These are phyloP conservation scores for Hypoxylon trugodes DNA, from an alignment of 495 filamentous ascomycete genomes.

Conservation along the genomic window DNA sequence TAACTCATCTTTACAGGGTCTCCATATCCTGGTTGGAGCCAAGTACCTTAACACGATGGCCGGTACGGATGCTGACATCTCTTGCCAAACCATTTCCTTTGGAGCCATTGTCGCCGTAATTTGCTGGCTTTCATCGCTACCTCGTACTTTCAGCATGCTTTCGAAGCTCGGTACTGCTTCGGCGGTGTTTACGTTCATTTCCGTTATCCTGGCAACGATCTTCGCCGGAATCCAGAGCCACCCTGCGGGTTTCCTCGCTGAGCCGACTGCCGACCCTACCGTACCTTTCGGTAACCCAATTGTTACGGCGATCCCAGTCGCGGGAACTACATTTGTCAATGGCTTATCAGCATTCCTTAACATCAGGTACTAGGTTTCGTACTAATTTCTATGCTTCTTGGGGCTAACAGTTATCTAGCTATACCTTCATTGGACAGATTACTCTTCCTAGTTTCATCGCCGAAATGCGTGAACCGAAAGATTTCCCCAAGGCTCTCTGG, in stretches of 20 bases:
- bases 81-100: conserved; percentile 74
- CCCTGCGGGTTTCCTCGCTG: conserved; percentile 67
- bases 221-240: conserved; percentile 78
- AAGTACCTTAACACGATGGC: conserved; percentile 89
- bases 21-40: conserved; percentile 81
- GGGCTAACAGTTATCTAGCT: conserved; percentile 53
- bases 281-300: conserved; percentile 63
- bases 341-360: conserved; percentile 88
- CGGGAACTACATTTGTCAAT: conserved; percentile 77
- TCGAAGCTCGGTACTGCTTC: conserved; percentile 77
- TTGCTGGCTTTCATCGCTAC: conserved; percentile 78
- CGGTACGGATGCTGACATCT: conserved; percentile 59
- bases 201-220: conserved; percentile 79
- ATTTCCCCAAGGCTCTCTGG: conserved; percentile 90
- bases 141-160: conserved; percentile 81
- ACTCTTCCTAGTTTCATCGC: conserved; percentile 91
- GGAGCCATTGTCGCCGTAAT: conserved; percentile 72
- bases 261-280: conserved; percentile 47
- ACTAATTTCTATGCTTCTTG: not conserved
- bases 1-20: conserved; percentile 56
- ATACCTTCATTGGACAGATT: conserved; percentile 94
- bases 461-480: conserved; percentile 84
- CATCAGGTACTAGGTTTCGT: conserved; percentile 55
- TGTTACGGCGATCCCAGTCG: conserved; percentile 70
- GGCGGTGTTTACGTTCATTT: conserved; percentile 86